Evolutionary conservation across 805 yeast genomes (phyloP).

Genomic region (Yarrowia hollandica): DNA sequence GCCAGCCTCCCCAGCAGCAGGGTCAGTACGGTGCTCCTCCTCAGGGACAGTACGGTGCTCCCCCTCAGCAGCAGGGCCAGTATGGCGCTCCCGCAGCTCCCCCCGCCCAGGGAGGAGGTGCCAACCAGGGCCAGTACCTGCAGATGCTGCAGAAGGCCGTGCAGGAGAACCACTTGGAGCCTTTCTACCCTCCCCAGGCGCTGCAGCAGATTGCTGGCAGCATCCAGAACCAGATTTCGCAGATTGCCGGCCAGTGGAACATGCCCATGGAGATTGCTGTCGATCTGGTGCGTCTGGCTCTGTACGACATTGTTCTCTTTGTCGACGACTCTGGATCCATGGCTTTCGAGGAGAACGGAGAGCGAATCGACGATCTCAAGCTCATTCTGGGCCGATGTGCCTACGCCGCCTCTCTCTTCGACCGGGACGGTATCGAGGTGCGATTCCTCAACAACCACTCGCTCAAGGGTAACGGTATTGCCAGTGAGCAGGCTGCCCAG

Average conservation of each 20-base stretch:
- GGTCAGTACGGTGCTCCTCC: too few species aligned
- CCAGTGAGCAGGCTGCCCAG: conserved; percentile 35
- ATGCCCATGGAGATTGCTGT: conserved; percentile 39
- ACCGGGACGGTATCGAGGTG: conserved; percentile 39
- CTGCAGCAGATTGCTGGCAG: conserved; percentile 37
- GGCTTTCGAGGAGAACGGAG: conserved; percentile 41
- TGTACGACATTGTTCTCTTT: conserved; percentile 39
- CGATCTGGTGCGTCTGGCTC: conserved; percentile 39
- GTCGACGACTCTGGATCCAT: conserved; percentile 42
- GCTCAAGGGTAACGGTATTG: conserved; percentile 36
- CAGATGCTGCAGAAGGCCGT: conserved; percentile 35
- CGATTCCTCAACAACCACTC: conserved; percentile 38
- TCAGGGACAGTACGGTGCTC: conserved; percentile 32
- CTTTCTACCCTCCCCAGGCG: conserved; percentile 39
- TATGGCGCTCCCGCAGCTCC: background rate
- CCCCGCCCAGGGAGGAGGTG: conserved; percentile 24
- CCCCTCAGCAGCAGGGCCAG: background rate
- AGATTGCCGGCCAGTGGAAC: conserved; percentile 36
- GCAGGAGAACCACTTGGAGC: conserved; percentile 37
- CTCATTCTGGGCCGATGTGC: conserved; percentile 38
- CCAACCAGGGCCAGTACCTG: conserved; percentile 31
- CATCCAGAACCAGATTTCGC: conserved; percentile 33
- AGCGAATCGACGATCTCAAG: conserved; percentile 40
- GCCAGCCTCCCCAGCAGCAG: conserved; percentile 24
- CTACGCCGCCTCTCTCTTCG: conserved; percentile 39